A percentile compares a stretch with the other conserved stretches of the same genome.
These are phyloP conservation scores for Solanum chilense DNA, from an alignment of 257 asterid species.

Conservation along the genomic window DNA sequence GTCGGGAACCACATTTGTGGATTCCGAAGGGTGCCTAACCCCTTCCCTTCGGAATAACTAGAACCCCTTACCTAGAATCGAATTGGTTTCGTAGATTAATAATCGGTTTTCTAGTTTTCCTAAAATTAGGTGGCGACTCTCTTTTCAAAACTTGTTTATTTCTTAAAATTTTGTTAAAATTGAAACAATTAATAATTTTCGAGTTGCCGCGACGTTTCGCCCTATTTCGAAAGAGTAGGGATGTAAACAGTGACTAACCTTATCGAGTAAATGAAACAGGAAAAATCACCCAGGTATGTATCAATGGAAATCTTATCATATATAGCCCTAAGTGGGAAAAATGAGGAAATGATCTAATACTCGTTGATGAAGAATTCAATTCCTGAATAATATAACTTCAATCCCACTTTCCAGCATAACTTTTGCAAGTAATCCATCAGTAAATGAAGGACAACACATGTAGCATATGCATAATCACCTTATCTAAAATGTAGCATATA, in stretches of 20 bases:
- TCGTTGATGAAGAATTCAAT: background rate
- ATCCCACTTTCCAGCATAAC: background rate
- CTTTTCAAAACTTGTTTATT: no score
- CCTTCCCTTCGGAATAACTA: no score
- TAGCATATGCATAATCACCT: background rate
- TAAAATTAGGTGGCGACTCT: no score
- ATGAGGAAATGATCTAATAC: background rate
- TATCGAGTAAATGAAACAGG: background rate
- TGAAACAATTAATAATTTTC: no score
- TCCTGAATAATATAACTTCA: background rate
- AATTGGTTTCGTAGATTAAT: no score
- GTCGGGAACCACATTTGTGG: no score
- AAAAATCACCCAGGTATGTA: background rate
- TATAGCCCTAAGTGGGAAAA: background rate
- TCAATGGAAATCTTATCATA: background rate
- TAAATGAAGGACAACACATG: background rate
- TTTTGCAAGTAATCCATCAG: background rate
- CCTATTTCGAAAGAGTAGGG: no score
- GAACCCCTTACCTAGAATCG: no score
- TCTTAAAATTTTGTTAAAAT: no score
- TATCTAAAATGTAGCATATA: background rate
- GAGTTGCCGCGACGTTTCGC: no score
- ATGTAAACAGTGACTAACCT: background rate
- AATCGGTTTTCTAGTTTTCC: no score
- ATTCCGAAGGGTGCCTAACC: no score